Conservation (phyloP, 2,329 filamentous ascomycete genomes). For the Hypoxylon sp. region DNA sequence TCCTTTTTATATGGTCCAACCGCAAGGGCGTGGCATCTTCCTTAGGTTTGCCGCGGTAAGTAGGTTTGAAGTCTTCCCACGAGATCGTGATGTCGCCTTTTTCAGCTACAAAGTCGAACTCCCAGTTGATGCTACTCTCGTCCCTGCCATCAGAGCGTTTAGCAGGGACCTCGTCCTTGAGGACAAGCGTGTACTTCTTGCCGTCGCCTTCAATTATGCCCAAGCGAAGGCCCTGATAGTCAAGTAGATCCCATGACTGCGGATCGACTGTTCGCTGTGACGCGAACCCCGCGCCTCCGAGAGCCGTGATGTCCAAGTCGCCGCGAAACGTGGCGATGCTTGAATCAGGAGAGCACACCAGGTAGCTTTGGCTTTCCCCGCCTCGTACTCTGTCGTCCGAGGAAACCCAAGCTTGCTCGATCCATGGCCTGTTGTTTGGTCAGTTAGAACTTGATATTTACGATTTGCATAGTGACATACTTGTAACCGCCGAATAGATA, state of each 20-base stretch:
- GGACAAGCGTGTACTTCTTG: constrained; percentile 75
- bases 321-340: constrained; percentile 70
- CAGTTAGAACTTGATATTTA: too few species aligned
- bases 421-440: constrained; percentile 62
- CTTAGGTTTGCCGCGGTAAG: constrained; percentile 74
- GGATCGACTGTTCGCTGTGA: constrained; percentile 74
- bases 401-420: constrained; percentile 68
- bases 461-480: too few species aligned
- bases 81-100: constrained; percentile 52
- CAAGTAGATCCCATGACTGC: constrained; percentile 68
- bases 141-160: constrained; percentile 71
- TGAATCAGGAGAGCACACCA: constrained; percentile 47
- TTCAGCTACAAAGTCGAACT: constrained; percentile 69
- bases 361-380: constrained; percentile 68
- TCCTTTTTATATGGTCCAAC: constrained; percentile 66
- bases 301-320: constrained; percentile 73
- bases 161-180: constrained; percentile 74
- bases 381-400: constrained; percentile 82
- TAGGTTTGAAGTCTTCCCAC: constrained; percentile 73
- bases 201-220: constrained; percentile 62
- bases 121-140: constrained; percentile 76
- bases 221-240: constrained; percentile 68
- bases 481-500: constrained; percentile 53
- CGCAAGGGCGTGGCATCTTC: constrained; percentile 68
- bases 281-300: constrained; percentile 84